Base-by-base conservation (phyloP, 179 eudicot genomes). In the Silene noctiflora region DNA sequence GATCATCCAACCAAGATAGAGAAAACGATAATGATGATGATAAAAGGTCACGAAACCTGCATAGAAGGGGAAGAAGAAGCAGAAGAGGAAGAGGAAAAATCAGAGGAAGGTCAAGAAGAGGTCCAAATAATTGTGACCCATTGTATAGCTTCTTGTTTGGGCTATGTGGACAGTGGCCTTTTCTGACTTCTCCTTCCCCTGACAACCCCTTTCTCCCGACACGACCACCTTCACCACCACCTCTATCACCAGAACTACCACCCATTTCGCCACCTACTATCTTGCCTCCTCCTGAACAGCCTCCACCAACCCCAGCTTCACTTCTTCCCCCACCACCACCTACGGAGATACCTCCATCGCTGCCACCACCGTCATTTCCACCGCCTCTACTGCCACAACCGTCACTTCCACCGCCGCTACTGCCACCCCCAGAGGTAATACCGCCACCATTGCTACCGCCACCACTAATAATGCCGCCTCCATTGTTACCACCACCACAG, bases 81-180 rank as follows among this genome's bases (percentile, higher is more conserved):
- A 64, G 61, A 10, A 68, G 74, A n/a, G 42, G 35, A 0, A 75
- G 75, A 27, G 75, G 78, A 1, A 64, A 74, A 13, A 55, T 56
- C 17, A 31, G 86, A 33, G 44, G 81, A 22, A 60, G 83, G 20
- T 7, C 67, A 39, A 64, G 80, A 66, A 27, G 83, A 70, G 71
- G 79, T 24, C 65, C 75, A 1, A 72, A 3, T 14, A 11, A 78
- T 17, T 89, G 93, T 81, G 93, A 89, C 74, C 91, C 91, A 2
- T 69, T 89, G 3, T 89, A 81, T 44, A 72, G 31, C 3, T 88
- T 69, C 78, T 67, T 89, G 66, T 89, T 86, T 71, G 84, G 74
- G 11, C 39, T 4, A 35, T 88, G 91, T 64, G 87, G 87, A 2
- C 87, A 85, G 42, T 89, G 93, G 93, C 91, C 93, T 71, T 89